A percentile compares a stretch with the other conserved stretches of the same genome.
These are phyloP conservation scores for Solanum pinnatisectum DNA, from an alignment of 257 asterid species.

Conservation along the genomic window DNA sequence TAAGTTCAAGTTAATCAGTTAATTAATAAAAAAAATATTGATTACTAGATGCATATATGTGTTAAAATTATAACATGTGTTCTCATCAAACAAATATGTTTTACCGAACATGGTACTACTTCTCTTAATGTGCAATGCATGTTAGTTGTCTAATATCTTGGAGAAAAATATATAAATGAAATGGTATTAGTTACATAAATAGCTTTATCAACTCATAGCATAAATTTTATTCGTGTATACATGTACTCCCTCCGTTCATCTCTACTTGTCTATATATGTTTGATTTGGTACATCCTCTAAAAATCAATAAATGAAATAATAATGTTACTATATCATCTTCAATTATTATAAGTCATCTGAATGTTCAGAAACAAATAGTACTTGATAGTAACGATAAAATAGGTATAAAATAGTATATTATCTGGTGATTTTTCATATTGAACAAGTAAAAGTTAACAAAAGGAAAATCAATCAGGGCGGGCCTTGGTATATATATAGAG, in stretches of 20 bases:
- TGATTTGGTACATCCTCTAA: background rate
- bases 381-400: background rate
- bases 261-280: background rate
- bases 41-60: background rate
- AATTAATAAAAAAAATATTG: background rate
- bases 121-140: background rate
- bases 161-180: background rate
- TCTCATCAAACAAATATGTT: background rate
- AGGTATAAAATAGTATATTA: background rate
- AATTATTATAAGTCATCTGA: background rate
- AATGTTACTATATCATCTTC: background rate
- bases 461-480: background rate
- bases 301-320: background rate
- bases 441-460: background rate
- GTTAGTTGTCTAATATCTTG: background rate
- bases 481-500: background rate
- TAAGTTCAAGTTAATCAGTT: background rate
- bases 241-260: background rate
- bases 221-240: background rate
- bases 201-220: background rate
- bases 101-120: background rate
- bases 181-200: background rate
- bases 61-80: background rate
- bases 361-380: background rate
- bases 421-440: background rate